Conservation (phyloP, 129 eudicot genomes). For the Ambrosia artemisiifolia region DNA sequence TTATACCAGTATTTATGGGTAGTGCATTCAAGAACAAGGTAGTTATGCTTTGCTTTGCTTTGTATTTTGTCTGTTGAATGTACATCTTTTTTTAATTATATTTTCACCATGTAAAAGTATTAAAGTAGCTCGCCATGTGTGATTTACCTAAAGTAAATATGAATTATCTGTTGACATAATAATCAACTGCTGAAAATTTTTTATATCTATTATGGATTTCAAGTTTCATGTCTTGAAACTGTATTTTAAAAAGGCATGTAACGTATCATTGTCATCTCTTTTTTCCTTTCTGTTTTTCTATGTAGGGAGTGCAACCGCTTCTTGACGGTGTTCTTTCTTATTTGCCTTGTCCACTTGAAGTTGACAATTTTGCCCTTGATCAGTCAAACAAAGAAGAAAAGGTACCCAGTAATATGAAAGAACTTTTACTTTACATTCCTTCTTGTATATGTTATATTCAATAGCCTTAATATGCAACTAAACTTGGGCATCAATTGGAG, state of each 20-base stretch:
- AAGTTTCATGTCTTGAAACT: background rate
- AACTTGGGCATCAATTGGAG: background rate
- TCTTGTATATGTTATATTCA: background rate
- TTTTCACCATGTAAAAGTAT: background rate
- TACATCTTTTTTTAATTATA: background rate
- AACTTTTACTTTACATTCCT: background rate
- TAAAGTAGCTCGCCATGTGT: background rate
- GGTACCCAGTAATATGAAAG: constrained; percentile 36
- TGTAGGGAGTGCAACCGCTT: constrained; percentile 93
- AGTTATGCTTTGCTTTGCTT: background rate
- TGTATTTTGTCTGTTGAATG: background rate
- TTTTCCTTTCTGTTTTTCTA: background rate
- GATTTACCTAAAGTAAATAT: background rate
- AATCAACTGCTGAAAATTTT: background rate
- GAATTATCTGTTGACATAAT: background rate
- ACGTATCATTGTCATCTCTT: background rate
- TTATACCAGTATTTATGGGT: constrained; percentile 98
- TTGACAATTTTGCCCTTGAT: constrained; percentile 90
- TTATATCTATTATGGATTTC: background rate
- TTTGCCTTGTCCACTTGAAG: constrained; percentile 94
- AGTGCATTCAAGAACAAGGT: constrained; percentile 99
- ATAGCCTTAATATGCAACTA: constrained; percentile 1
- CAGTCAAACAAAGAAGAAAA: constrained; percentile 87
- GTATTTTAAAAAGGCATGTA: background rate
- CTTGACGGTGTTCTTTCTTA: constrained; percentile 88